A percentile compares a stretch with the other conserved stretches of the same genome.
Conservation (phyloP, 2,329 filamentous ascomycete species). For the Fusarium tuaranense region DNA sequence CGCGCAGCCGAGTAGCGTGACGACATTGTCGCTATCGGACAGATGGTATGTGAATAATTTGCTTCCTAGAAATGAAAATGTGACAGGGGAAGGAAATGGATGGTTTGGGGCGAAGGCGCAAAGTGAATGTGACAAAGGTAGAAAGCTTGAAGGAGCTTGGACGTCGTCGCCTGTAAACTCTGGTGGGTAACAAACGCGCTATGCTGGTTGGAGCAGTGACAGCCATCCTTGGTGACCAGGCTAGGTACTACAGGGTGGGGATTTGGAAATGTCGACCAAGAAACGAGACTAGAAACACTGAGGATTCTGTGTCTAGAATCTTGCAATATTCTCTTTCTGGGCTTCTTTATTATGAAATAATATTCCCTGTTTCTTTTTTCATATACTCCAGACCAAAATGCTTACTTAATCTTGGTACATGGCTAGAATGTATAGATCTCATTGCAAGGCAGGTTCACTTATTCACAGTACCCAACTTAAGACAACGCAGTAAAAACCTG, state of each 20-base stretch:
- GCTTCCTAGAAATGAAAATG: not conserved
- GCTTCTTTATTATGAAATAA: not conserved
- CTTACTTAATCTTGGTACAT: not conserved
- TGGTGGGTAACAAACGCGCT: constrained; percentile 7
- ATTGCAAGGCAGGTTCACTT: not conserved
- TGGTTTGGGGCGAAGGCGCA: constrained; percentile 11
- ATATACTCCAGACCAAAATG: not conserved
- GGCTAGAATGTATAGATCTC: not conserved
- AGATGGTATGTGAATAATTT: not conserved
- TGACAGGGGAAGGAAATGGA: not conserved
- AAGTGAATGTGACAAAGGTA: constrained; percentile 16
- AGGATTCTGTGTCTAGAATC: not conserved
- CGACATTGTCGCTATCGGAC: constrained; percentile 56
- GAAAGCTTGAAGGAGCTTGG: constrained; percentile 32
- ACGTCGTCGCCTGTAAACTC: constrained; percentile 4
- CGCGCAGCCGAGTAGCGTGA: constrained; percentile 74
- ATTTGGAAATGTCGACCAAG: not conserved
- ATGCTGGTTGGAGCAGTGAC: constrained; percentile 21
- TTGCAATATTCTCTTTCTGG: not conserved
- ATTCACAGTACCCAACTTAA: not conserved
- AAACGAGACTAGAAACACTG: not conserved
- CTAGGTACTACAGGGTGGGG: not conserved
- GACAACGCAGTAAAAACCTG: not conserved
- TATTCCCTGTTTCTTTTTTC: not conserved
- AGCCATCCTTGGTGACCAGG: not conserved